These are phyloP conservation scores for Phytophthora macrochlamydospora DNA, from an alignment of 352 stramenopile species.

Conservation along the genomic window DNA sequence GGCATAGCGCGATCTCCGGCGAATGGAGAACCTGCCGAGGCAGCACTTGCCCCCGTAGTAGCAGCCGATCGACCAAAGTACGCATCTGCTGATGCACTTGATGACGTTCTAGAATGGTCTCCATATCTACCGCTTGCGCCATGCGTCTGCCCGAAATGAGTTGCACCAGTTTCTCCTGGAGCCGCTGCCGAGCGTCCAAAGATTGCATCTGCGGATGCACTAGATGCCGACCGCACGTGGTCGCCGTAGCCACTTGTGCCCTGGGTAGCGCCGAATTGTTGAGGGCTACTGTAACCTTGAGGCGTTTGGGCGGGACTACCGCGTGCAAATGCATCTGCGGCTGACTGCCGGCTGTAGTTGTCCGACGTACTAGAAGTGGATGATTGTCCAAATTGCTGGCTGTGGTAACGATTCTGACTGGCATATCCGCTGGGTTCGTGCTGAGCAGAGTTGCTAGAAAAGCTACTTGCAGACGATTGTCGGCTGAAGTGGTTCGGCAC, in stretches of 20 bases:
- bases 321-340: constrained; percentile 17
- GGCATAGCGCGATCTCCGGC: constrained; percentile 15
- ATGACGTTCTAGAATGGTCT: constrained; percentile 8
- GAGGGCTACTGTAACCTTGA: constrained; percentile 1
- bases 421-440: constrained; percentile 18
- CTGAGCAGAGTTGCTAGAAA: constrained; percentile 18
- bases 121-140: constrained; percentile 5
- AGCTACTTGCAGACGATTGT: constrained; percentile 32
- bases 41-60: background rate
- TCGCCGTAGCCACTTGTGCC: too few relatives aligned
- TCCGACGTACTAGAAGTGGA: constrained; percentile 18
- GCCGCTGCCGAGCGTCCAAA: too few relatives aligned
- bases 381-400: constrained; percentile 23
- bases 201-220: too few relatives aligned
- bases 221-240: too few relatives aligned
- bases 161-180: too few relatives aligned
- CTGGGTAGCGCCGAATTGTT: too few relatives aligned
- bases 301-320: constrained; percentile 13
- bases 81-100: constrained; percentile 1
- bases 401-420: constrained; percentile 14
- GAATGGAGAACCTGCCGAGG: constrained; percentile 9
- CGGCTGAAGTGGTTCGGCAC: constrained; percentile 21
- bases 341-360: constrained; percentile 22
- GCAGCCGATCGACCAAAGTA: constrained; percentile 1
- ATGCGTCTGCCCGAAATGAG: background rate